phyloP scores from a whole-genome alignment of 352 stramenopile genomes.

The Phytophthora pluvialis region DNA sequence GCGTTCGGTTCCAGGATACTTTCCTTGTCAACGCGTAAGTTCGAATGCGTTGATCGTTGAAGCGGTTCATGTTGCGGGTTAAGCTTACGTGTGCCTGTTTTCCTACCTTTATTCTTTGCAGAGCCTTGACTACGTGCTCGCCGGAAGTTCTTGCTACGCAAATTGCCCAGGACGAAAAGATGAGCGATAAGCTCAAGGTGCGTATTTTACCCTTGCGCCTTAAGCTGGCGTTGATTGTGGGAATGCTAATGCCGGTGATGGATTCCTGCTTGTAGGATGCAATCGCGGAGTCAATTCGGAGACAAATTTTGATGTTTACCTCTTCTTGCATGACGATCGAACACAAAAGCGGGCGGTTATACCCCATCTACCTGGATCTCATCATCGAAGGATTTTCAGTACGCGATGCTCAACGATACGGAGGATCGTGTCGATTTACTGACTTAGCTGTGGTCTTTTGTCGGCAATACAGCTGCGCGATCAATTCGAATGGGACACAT shows the following conservation, averaged over 20 bases:
- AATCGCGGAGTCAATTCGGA: slow-evolving; percentile 75
- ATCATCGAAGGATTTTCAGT: slow-evolving; percentile 72
- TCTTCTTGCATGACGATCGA: slow-evolving; percentile 42
- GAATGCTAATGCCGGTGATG: not conserved
- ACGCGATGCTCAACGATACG: slow-evolving; percentile 18
- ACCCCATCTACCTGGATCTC: slow-evolving; percentile 77
- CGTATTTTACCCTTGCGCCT: not conserved
- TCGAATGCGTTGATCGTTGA: not conserved
- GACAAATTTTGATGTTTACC: slow-evolving; percentile 70
- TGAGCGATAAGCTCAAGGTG: slow-evolving; percentile 55
- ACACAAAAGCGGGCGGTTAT: slow-evolving; percentile 37
- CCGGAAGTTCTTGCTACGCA: slow-evolving; percentile 62
- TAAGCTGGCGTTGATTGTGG: not conserved
- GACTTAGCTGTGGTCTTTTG: not conserved
- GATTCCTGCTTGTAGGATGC: slow-evolving; percentile 41
- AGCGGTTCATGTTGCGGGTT: not conserved
- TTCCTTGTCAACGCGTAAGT: slow-evolving; percentile 72
- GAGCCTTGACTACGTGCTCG: slow-evolving; percentile 36
- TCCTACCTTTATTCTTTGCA: slow-evolving; percentile 15
- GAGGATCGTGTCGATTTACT: not conserved
- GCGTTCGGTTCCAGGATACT: slow-evolving; percentile 79
- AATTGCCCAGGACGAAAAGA: slow-evolving; percentile 69
- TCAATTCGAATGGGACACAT: slow-evolving; percentile 85
- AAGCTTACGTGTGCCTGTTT: not conserved
- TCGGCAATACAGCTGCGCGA: slow-evolving; percentile 55